A percentile compares a stretch with the other conserved stretches of the same genome.
phyloP scores from a whole-genome alignment of 805 yeast genomes.

The Isabelozyma heimii region DNA sequence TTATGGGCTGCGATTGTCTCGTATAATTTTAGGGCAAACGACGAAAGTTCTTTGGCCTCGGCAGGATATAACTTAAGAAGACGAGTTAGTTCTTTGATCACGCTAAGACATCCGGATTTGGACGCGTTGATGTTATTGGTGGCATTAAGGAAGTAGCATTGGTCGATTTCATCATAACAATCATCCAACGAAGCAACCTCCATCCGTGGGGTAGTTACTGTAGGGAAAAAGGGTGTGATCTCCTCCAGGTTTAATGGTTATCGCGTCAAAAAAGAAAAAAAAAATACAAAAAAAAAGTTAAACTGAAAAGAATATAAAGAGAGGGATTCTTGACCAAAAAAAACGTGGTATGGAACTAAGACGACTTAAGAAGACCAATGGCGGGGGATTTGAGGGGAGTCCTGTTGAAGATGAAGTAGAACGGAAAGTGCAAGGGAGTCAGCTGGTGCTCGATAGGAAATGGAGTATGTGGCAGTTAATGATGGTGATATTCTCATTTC shows the following conservation, averaged over 20 bases:
- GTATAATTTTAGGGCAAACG: constrained; percentile 18
- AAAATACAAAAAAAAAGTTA: neutral
- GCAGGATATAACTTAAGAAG: constrained; percentile 8
- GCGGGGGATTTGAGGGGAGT: no score
- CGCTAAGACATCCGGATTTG: constrained; percentile 16
- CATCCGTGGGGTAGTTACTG: neutral
- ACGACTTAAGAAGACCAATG: neutral
- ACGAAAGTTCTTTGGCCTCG: constrained; percentile 12
- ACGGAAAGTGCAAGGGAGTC: no score
- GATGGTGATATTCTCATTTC: constrained; percentile 15
- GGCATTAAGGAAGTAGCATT: constrained; percentile 10
- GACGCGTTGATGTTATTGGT: constrained; percentile 13
- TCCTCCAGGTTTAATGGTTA: neutral
- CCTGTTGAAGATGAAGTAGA: no score
- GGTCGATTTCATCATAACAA: constrained; percentile 11
- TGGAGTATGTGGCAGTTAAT: constrained; percentile 2
- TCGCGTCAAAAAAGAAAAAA: neutral
- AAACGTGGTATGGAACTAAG: neutral
- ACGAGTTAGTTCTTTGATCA: constrained; percentile 21
- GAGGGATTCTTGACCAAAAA: no score
- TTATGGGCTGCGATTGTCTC: constrained; percentile 8
- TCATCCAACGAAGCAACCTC: neutral
- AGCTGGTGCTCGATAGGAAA: neutral
- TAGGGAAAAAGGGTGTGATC: neutral
- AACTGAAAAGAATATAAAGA: neutral